Evolutionary conservation across 257 asterid species (phyloP).

Genomic region (Scutellaria barbata): DNA sequence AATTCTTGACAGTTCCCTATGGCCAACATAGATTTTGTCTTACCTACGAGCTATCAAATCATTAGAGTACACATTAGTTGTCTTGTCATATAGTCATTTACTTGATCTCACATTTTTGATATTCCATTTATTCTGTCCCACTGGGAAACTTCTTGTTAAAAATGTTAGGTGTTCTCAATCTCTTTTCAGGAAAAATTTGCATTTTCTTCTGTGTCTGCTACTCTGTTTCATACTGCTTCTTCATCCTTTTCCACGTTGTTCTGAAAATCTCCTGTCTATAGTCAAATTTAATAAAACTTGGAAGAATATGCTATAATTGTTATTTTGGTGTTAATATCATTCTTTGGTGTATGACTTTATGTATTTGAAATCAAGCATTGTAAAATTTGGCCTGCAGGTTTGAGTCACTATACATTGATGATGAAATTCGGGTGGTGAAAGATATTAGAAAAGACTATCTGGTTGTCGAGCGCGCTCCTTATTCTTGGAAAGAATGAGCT

Average conservation of each 20-base stretch:
- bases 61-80: no score
- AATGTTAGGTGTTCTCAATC: slow-evolving; percentile 15
- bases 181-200: neutral
- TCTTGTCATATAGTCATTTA: no score
- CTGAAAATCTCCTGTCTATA: neutral
- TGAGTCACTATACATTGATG: slow-evolving; percentile 79
- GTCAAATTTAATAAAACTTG: neutral
- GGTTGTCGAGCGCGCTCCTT: slow-evolving; percentile 87
- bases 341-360: neutral
- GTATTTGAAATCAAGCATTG: slow-evolving; percentile 6
- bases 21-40: neutral
- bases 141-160: neutral
- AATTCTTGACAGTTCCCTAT: neutral
- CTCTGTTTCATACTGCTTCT: neutral
- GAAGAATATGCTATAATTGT: slow-evolving; percentile 19
- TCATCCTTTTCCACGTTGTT: slow-evolving; percentile 2
- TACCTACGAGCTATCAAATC: neutral
- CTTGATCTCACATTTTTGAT: no score
- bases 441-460: slow-evolving; percentile 87
- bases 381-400: slow-evolving; percentile 54
- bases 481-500: slow-evolving; percentile 81
- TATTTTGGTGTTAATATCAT: neutral
- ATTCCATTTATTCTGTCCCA: neutral
- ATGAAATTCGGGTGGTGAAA: slow-evolving; percentile 89
- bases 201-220: slow-evolving; percentile 1